Evolutionary conservation across 768 basidiomycete species (phyloP), one percentile per base, ranked within the genome.

Genomic region (Clavulina sp.): DNA sequence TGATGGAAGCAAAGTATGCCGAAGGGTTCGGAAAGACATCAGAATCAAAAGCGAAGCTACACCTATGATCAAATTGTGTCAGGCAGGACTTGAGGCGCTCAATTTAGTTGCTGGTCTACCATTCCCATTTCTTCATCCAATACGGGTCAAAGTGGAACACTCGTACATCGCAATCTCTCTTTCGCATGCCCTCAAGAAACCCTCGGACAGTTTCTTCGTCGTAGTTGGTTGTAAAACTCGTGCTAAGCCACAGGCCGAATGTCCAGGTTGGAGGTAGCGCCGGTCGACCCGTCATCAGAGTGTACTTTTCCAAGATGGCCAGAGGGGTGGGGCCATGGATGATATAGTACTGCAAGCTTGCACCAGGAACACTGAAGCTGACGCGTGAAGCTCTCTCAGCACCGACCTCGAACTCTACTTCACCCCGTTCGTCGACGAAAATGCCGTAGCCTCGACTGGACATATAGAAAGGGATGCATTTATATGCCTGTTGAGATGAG

Each of bases 181-280:
- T 68, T 54, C 70, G 63, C 81, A 85, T 83, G 9, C 80, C 81
- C 60, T 80, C 66, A 52, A 85, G 64, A 66, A 84, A 84, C 2
- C 72, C 66, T 3, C 76, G 73, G 18, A 85, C 82, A 0, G 83
- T 84, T 50, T 75, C 69, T 48, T 70, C 73, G 54, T 78, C 63
- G 57, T 72, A 73, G 23, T 73, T 73, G 0, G 83, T 84, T 50
- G 81, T 67, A 69, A 85, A 85, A 0, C 79, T 82, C 2, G 81
- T 84, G 16, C 80, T 78, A 32, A 84, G 69, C 80, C 81, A 84
- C 2, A 84, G 73, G 2, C 81, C 81, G 59, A 78, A 85, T 0
- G 80, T 77, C 81, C 82, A 84, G 3, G 73, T 64, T 2, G 81
- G 81, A 28, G 83, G 67, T 4, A 83, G 63, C n/a, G 75, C 74